These are phyloP conservation scores for Massariosphaeria phaeospora DNA, from an alignment of 495 filamentous ascomycete species.

Conservation along the genomic window DNA sequence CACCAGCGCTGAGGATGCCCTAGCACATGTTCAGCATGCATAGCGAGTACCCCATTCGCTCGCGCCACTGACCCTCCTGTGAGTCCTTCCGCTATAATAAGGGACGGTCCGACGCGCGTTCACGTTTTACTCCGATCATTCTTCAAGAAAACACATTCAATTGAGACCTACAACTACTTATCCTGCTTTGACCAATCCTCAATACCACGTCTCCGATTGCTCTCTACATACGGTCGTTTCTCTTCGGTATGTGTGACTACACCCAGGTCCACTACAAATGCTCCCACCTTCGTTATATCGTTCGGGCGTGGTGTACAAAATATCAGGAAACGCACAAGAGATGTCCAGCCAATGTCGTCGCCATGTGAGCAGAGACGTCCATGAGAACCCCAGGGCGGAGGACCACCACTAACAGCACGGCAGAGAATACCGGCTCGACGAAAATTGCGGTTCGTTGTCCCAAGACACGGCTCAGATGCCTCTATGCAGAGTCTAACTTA, in stretches of 20 bases:
- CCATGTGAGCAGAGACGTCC: conserved; percentile 38
- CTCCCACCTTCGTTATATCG: conserved; percentile 48
- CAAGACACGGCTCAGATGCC: not conserved
- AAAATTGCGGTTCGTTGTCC: conserved; percentile 41
- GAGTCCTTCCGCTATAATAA: conserved; percentile 14
- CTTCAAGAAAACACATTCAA: conserved; percentile 10
- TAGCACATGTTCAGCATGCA: not conserved
- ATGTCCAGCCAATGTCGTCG: conserved; percentile 48
- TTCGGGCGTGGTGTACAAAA: conserved; percentile 50
- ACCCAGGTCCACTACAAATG: conserved; percentile 50
- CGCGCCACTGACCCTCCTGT: not conserved
- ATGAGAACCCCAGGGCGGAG: not conserved
- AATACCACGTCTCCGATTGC: conserved; percentile 1
- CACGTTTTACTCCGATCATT: conserved; percentile 11
- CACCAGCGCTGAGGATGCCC: not conserved
- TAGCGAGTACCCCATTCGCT: conserved; percentile 9
- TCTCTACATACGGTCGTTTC: too few species aligned
- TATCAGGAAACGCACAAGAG: conserved; percentile 47
- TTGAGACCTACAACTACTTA: conserved; percentile 11
- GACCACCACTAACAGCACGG: conserved; percentile 2
- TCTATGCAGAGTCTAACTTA: not conserved
- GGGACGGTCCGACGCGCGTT: conserved; percentile 16
- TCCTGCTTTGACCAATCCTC: not conserved
- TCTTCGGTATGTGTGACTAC: conserved; percentile 50
- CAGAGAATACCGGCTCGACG: conserved; percentile 43